Evolutionary conservation across 1,284 basidiomycete species (phyloP), one percentile per base, ranked within the genome.

Genomic region (Ceratobasidium sp.): DNA sequence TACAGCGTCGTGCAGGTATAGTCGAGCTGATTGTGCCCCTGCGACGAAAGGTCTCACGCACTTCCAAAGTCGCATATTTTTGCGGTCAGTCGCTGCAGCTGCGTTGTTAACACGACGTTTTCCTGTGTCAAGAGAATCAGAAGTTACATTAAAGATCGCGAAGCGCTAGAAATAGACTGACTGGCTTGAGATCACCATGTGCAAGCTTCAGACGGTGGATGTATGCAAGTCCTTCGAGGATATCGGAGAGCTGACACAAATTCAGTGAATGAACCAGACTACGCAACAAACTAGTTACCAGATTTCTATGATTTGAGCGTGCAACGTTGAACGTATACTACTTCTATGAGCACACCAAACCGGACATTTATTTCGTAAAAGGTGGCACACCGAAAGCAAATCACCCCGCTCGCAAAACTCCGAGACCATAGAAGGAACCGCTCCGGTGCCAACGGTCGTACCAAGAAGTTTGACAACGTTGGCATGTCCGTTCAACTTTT

Each of bases 41-140:
- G 5, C 13, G 47, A 57, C 14, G 26, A 46, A 21, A 67, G 4
- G 4, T 43, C 52, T 14, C 50, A 18, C 9, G 66, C 38, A 41
- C 49, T 54, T 38, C 66, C 66, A 47, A 69, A 69, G 52, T 69
- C 66, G 18, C 66, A 69, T 11, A 69, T 55, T 32, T 57, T 54
- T 38, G 66, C 66, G 5, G 18, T 35, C 38, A 46, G n/a, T 23
- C 50, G 66, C 28, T 57, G n/a, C 16, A 23, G 44, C 30, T 43
- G 52, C 16, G 26, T 57, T 1, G 50, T 62, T 11, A 62, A 46
- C 7, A 62, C 59, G 2, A 69, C 23, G 26, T 69, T 69, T 57
- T 52, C 49, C 66, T 69, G n/a, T 18, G 6, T 5, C 4, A 11
- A 11, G 35, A 38, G 11, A 38, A 11, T 38, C 35, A 38, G 11